phyloP scores from a whole-genome alignment of 2,329 filamentous ascomycete genomes.

The Furcasterigmium furcatum region DNA sequence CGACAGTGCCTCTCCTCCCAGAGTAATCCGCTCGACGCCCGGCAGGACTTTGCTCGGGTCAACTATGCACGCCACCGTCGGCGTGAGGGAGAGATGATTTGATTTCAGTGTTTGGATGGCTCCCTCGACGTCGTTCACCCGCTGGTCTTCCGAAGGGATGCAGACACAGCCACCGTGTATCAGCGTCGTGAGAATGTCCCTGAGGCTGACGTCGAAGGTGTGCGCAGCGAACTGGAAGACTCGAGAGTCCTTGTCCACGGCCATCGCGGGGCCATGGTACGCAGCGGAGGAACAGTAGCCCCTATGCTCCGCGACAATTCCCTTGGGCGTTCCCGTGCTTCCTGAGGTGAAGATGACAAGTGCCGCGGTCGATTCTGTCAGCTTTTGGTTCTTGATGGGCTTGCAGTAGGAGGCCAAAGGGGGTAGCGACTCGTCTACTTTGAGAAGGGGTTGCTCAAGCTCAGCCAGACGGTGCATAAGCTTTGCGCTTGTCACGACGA shows the following conservation, averaged over 20 bases:
- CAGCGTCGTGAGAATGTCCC: constrained; percentile 33
- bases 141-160: constrained; percentile 30
- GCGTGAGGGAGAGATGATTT: constrained; percentile 7
- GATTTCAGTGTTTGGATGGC: not conserved
- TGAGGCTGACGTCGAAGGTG: constrained; percentile 33
- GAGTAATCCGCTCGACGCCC: constrained; percentile 3
- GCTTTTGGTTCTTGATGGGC: not conserved
- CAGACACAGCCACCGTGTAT: constrained; percentile 31
- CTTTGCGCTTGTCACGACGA: not conserved
- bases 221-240: constrained; percentile 20
- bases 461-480: not conserved
- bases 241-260: not conserved
- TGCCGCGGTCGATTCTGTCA: constrained; percentile 1
- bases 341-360: constrained; percentile 19
- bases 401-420: not conserved
- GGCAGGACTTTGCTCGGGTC: constrained; percentile 7
- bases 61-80: constrained; percentile 7
- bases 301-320: constrained; percentile 4
- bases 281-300: not conserved
- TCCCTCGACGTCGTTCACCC: constrained; percentile 21
- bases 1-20: constrained; percentile 10
- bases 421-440: not conserved
- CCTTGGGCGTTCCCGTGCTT: constrained; percentile 17
- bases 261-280: not conserved
- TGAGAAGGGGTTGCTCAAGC: not conserved